phyloP scores from a whole-genome alignment of 2,329 filamentous ascomycete species.

The Epicoccum sorghinum region DNA sequence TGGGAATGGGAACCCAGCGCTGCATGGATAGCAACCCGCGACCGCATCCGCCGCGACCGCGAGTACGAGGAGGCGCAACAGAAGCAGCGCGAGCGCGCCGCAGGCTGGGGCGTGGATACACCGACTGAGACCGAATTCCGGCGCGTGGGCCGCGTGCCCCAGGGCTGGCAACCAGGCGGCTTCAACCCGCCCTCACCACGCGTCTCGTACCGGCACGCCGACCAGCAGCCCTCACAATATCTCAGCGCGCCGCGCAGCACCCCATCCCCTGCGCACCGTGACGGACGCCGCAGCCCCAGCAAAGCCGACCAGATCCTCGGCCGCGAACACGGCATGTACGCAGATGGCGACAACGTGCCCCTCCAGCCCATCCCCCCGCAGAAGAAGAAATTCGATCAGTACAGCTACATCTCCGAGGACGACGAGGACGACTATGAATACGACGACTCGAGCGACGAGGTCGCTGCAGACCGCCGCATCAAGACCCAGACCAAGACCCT shows the following conservation, averaged over 20 bases:
- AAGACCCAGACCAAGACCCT: conserved; percentile 23
- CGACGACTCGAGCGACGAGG: conserved; percentile 42
- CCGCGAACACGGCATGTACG: conserved; percentile 43
- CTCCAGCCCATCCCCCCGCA: conserved; percentile 50
- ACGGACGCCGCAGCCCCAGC: conserved; percentile 46
- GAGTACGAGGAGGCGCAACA: conserved; percentile 56
- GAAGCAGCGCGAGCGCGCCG: conserved; percentile 66
- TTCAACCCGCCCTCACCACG: conserved; percentile 35
- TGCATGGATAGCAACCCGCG: conserved; percentile 75
- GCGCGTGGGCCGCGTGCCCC: conserved; percentile 32
- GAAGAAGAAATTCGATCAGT: conserved; percentile 42
- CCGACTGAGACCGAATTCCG: conserved; percentile 47
- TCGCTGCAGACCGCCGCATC: conserved; percentile 28
- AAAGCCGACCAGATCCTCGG: conserved; percentile 53
- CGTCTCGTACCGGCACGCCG: conserved; percentile 38
- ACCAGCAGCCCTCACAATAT: conserved; percentile 42
- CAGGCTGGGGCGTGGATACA: conserved; percentile 67
- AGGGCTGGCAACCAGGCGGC: conserved; percentile 40
- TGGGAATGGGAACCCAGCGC: conserved; percentile 91
- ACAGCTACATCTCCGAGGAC: conserved; percentile 45
- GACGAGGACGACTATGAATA: conserved; percentile 49
- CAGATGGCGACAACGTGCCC: conserved; percentile 46
- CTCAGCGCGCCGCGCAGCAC: neutral
- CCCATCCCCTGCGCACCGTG: conserved; percentile 28
- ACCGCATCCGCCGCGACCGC: conserved; percentile 58